Evolutionary conservation across 78 protist species (phyloP).

Genomic region (Guillardia theta): DNA sequence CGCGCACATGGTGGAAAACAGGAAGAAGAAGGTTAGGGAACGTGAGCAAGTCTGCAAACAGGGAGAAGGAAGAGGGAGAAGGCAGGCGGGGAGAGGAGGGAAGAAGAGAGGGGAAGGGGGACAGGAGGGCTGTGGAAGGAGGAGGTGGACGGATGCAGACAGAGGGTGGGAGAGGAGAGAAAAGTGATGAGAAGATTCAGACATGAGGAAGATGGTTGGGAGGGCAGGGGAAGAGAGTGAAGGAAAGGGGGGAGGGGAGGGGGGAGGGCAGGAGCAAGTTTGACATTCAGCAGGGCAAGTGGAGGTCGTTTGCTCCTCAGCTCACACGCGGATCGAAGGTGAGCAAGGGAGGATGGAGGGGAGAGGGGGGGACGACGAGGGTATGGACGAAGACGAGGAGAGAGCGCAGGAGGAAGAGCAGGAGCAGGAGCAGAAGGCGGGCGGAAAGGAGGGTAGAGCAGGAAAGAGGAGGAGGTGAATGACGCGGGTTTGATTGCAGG

Average conservation of each 20-base stretch:
- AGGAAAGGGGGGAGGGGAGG: not conserved
- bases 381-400: not conserved
- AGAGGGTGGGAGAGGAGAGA: not conserved
- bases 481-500: not conserved
- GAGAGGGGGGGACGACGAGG: not conserved
- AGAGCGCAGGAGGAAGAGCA: not conserved
- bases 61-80: not conserved
- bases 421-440: not conserved
- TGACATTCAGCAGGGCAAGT: not conserved
- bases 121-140: not conserved
- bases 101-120: not conserved
- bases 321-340: too few relatives aligned
- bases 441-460: not conserved
- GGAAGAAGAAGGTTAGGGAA: not conserved
- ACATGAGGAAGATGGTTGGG: not conserved
- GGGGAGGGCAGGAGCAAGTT: not conserved
- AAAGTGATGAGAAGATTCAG: not conserved
- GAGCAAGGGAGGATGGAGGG: not conserved
- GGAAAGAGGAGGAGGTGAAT: not conserved
- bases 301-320: too few relatives aligned
- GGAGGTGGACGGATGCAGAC: not conserved
- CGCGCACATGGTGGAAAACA: not conserved
- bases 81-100: not conserved
- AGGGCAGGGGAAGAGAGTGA: not conserved
- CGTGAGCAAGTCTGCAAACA: not conserved